A percentile compares a stretch with the other conserved stretches of the same genome.
These are phyloP conservation scores for Clausena lansium DNA, from an alignment of 345 rosid genomes.

Conservation along the genomic window DNA sequence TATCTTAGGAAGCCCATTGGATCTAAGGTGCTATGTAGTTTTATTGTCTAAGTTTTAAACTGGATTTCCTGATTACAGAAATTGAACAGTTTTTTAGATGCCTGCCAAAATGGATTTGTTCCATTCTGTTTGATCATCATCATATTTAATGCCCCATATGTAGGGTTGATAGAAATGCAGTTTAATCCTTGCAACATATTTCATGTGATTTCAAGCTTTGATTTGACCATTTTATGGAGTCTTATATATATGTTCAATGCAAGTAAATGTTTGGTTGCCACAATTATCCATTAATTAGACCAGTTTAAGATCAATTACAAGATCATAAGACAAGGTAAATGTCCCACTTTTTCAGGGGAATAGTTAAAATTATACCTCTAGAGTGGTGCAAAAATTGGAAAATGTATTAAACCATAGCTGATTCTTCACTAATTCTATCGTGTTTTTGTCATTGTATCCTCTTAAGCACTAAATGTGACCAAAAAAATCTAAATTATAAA, in stretches of 20 bases:
- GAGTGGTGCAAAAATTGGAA: neutral
- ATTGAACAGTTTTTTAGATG: neutral
- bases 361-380: neutral
- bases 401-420: neutral
- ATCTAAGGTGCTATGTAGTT: slow-evolving; percentile 61
- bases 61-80: neutral
- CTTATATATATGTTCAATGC: neutral
- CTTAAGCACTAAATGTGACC: neutral
- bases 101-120: neutral
- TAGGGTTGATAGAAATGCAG: slow-evolving; percentile 6
- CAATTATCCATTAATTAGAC: neutral
- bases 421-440: slow-evolving; percentile 5
- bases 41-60: slow-evolving; percentile 4
- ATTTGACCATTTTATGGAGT: neutral
- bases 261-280: neutral
- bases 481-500: slow-evolving; percentile 3
- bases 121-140: neutral
- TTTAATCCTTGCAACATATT: slow-evolving; percentile 12
- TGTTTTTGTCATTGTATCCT: neutral
- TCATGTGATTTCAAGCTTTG: neutral
- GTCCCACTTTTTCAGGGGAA: neutral
- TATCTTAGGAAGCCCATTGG: slow-evolving; percentile 50
- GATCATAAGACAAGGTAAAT: neutral
- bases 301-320: neutral
- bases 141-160: neutral